A percentile compares a stretch with the other conserved stretches of the same genome.
Evolutionary conservation across 495 filamentous ascomycete species (phyloP).

Genomic region (Talaromyces trachyspermus): DNA sequence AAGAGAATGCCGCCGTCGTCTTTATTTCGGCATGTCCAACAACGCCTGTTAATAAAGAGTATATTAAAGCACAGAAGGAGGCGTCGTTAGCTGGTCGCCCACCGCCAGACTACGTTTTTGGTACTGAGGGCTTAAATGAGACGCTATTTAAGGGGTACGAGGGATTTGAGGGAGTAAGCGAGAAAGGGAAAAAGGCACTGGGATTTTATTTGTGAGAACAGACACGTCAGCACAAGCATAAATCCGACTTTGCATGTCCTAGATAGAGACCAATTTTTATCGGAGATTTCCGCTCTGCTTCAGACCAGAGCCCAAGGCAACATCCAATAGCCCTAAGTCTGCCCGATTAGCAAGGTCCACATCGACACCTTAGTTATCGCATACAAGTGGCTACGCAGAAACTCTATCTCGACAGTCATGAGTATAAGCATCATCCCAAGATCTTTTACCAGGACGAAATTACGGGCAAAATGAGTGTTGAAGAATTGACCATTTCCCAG

Average conservation of each 20-base stretch:
- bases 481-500: neutral
- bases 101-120: neutral
- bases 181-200: neutral
- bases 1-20: constrained; percentile 57
- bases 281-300: no score
- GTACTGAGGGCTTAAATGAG: neutral
- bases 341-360: no score
- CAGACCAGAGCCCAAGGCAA: no score
- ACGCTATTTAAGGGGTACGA: neutral
- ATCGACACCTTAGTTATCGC: no score
- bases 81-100: neutral
- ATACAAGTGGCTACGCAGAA: no score
- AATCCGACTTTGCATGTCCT: neutral
- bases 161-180: neutral
- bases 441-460: no score
- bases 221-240: neutral
- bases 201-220: neutral
- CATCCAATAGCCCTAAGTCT: no score
- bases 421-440: no score
- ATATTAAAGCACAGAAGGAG: neutral
- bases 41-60: constrained; percentile 46
- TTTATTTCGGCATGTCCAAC: constrained; percentile 72
- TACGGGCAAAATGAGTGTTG: neutral
- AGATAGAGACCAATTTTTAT: no score
- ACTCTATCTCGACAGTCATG: no score